Evolutionary conservation across 1,139 yeast genomes (phyloP).

Genomic region (Protomyces gravidus): DNA sequence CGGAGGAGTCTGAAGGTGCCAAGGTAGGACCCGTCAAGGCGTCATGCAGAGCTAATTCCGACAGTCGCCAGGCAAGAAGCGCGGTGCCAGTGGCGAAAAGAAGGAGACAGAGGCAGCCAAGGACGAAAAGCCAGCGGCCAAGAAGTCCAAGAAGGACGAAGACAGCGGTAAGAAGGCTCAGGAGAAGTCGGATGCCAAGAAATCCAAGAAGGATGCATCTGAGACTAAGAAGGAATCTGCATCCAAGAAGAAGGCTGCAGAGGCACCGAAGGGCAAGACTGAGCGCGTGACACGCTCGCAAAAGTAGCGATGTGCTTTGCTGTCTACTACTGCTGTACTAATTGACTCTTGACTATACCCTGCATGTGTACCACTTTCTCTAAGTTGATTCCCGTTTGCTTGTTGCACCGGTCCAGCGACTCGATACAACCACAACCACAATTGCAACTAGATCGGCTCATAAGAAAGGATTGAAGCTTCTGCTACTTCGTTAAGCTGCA

Average conservation of each 20-base stretch:
- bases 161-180: conserved; percentile 11
- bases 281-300: conserved; percentile 26
- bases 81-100: neutral
- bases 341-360: too few relatives aligned
- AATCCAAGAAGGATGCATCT: conserved; percentile 14
- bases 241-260: neutral
- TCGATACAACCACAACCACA: neutral
- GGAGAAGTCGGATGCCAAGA: conserved; percentile 6
- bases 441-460: too few relatives aligned
- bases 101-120: neutral
- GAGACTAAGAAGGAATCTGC: conserved; percentile 8
- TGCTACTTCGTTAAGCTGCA: too few relatives aligned
- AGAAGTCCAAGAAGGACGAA: conserved; percentile 3
- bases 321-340: too few relatives aligned
- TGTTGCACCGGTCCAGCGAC: too few relatives aligned
- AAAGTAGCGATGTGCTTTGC: neutral
- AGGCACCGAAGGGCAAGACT: conserved; percentile 3
- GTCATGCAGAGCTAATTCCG: neutral
- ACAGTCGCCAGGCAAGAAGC: conserved; percentile 1
- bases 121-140: conserved; percentile 2
- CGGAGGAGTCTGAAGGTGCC: neutral
- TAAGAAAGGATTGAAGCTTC: too few relatives aligned
- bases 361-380: too few relatives aligned
- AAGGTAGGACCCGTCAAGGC: too few relatives aligned
- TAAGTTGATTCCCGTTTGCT: neutral